Base-by-base conservation (phyloP, 345 rosid genomes). In the Ailanthus altissimus region DNA sequence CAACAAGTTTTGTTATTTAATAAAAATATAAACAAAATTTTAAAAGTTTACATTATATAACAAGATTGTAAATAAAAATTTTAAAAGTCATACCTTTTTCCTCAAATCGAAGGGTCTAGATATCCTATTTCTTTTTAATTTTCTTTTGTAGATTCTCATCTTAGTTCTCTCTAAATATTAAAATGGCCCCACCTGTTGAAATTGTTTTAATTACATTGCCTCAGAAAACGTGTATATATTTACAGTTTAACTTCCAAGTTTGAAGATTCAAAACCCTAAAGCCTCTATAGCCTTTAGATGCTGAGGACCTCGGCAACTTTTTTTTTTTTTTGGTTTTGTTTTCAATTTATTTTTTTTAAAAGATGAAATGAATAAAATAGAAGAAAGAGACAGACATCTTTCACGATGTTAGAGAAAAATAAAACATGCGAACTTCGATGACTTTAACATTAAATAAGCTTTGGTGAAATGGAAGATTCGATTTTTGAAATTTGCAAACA, bases 341-440 rank as follows among this genome's bases (percentile, higher is more conserved):
- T n/a, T n/a, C n/a, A n/a, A n/a, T n/a, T n/a, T n/a, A n/a, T n/a
- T n/a, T n/a, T n/a, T n/a, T n/a, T n/a, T n/a, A n/a, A n/a, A n/a
- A n/a, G n/a, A n/a, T n/a, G n/a, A n/a, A n/a, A n/a, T n/a, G n/a
- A 76, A 57, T 26, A 80, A 71, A 75, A 64, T 67, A 75, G 70
- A 76, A 80, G 72, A 85, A 81, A n/a, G n/a, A 85, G 86, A 91
- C 95, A 91, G 90, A 89, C 95, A 91, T 91, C 94, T 91, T 89
- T 78, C 86, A 60, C 86, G 80, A 81, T 79, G 79, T 65, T 80
- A 79, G 89, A 78, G 81, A 76, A 83, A 82, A 73, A 45, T 40
- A 79, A 74, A 77, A 81, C 87, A 82, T 84, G 89, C 83, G 81
- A 84, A 75, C 83, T 80, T 78, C 91, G 75, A 89, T 86, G 89